phyloP scores from a whole-genome alignment of 306 rosid genomes.

The Rosa lucieae region DNA sequence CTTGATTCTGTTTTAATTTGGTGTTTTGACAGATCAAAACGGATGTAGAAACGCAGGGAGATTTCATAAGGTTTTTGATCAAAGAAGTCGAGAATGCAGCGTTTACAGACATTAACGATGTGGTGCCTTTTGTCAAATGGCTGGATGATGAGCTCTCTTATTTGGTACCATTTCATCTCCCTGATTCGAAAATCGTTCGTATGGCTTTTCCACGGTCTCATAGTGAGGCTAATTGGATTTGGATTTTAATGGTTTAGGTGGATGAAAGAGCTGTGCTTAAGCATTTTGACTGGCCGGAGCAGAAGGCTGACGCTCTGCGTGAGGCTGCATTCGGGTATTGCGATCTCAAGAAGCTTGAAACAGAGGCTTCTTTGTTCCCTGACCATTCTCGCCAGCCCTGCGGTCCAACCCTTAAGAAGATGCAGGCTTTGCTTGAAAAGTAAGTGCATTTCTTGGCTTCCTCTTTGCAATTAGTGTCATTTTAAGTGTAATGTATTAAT shows the following conservation, averaged over 20 bases:
- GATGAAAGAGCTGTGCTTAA: constrained; percentile 99
- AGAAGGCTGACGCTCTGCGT: constrained; percentile 88
- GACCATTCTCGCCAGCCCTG: constrained; percentile 85
- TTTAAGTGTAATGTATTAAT: background rate
- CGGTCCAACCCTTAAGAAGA: constrained; percentile 84
- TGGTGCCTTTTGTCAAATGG: constrained; percentile 97
- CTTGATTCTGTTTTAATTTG: background rate
- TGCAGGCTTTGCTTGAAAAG: constrained; percentile 94
- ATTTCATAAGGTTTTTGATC: constrained; percentile 80
- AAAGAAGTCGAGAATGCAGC: constrained; percentile 91
- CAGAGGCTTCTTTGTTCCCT: constrained; percentile 74
- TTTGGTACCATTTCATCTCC: constrained; percentile 46
- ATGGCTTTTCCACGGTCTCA: too few relatives aligned
- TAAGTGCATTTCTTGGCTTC: constrained; percentile 16
- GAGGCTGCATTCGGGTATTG: constrained; percentile 96
- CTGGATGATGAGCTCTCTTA: constrained; percentile 95
- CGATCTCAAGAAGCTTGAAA: constrained; percentile 85
- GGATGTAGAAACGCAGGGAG: constrained; percentile 96
- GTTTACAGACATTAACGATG: constrained; percentile 76
- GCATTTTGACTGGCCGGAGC: constrained; percentile 98
- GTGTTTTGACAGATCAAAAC: constrained; percentile 72
- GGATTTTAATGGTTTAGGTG: constrained; percentile 40
- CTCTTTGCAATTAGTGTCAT: background rate
- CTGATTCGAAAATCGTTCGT: background rate
- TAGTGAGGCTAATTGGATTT: background rate